Evolutionary conservation across 2,329 filamentous ascomycete species (phyloP).

Genomic region (Colletotrichum ledebouriae): DNA sequence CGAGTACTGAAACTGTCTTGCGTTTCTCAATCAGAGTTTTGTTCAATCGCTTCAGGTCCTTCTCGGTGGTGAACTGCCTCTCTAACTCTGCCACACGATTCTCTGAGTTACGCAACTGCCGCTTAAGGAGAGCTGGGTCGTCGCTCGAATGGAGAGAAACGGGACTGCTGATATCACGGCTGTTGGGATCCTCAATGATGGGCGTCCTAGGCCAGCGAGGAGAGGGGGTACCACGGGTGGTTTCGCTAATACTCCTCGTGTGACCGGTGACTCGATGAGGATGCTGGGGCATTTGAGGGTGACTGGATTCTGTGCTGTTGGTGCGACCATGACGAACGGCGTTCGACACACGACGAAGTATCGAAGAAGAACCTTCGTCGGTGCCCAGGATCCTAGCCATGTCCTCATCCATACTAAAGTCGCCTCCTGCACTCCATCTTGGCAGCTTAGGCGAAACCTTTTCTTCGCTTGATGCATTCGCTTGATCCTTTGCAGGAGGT

Average conservation of each 20-base stretch:
- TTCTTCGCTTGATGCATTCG: conserved; percentile 56
- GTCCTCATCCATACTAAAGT: conserved; percentile 96
- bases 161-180: conserved; percentile 78
- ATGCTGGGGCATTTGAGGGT: conserved; percentile 44
- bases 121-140: conserved; percentile 77
- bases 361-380: conserved; percentile 82
- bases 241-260: conserved; percentile 75
- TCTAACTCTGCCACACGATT: conserved; percentile 89
- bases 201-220: conserved; percentile 80
- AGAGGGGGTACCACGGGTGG: conserved; percentile 73
- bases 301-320: conserved; percentile 77
- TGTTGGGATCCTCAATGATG: conserved; percentile 62
- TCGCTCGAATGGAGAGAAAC: conserved; percentile 73
- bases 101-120: conserved; percentile 84
- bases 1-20: conserved; percentile 93
- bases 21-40: conserved; percentile 92
- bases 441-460: conserved; percentile 76
- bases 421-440: conserved; percentile 82
- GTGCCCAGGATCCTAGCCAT: conserved; percentile 88
- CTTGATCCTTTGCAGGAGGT: conserved; percentile 61
- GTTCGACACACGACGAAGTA: conserved; percentile 91
- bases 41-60: conserved; percentile 81
- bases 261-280: conserved; percentile 57
- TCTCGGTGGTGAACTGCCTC: conserved; percentile 77
- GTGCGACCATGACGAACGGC: conserved; percentile 93